Evolutionary conservation across 78 protist species (phyloP).

Genomic region (Guillardia theta): DNA sequence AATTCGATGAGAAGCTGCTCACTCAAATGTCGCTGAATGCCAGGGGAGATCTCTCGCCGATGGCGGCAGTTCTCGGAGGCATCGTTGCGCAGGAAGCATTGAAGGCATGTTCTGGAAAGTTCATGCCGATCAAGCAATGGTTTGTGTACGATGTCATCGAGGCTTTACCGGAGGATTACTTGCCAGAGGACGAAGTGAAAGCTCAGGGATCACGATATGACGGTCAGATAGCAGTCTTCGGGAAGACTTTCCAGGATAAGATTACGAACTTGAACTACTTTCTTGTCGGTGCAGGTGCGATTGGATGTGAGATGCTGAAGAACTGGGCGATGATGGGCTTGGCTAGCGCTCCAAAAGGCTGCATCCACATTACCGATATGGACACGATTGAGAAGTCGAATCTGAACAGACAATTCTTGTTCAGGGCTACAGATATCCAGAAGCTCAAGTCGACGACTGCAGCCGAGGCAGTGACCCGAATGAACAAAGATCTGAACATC

Average conservation of each 20-base stretch:
- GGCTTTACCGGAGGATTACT: constrained; percentile 66
- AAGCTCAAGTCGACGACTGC: constrained; percentile 89
- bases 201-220: constrained; percentile 76
- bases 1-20: constrained; percentile 61
- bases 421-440: not conserved
- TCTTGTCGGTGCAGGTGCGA: constrained; percentile 88
- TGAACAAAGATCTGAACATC: constrained; percentile 89
- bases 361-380: constrained; percentile 65
- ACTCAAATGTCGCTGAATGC: constrained; percentile 56
- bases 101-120: constrained; percentile 95
- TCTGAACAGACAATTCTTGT: constrained; percentile 59
- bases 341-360: constrained; percentile 48
- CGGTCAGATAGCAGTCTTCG: constrained; percentile 87
- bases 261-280: constrained; percentile 66
- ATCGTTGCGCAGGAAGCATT: constrained; percentile 80
- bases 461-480: constrained; percentile 82
- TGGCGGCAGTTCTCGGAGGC: constrained; percentile 65
- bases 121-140: constrained; percentile 77
- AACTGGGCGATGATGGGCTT: constrained; percentile 82
- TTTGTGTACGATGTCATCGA: constrained; percentile 84
- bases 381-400: constrained; percentile 74
- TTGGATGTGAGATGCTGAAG: constrained; percentile 90
- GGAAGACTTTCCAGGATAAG: constrained; percentile 56
- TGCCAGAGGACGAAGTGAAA: too few relatives aligned
- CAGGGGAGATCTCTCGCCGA: constrained; percentile 72